Evolutionary conservation across 805 yeast species (phyloP).

Genomic region (Saturnispora diversa): DNA sequence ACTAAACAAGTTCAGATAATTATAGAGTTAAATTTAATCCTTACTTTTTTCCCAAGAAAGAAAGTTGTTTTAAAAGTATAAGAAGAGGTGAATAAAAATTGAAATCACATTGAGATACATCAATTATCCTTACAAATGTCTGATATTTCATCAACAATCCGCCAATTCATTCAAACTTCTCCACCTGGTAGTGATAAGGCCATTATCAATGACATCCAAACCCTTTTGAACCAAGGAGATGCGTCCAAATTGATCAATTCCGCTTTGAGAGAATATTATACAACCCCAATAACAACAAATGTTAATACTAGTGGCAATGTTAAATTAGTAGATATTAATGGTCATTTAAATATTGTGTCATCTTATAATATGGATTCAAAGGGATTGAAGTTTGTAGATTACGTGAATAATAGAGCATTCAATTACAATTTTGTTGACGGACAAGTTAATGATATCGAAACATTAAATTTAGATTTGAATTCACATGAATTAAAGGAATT

Average conservation of each 20-base stretch:
- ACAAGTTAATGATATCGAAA: constrained; percentile 47
- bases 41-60: too few relatives aligned
- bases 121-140: too few relatives aligned
- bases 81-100: too few relatives aligned
- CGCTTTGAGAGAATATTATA: constrained; percentile 21
- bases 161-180: constrained; percentile 38
- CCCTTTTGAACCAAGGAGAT: constrained; percentile 23
- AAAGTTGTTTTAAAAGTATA: too few relatives aligned
- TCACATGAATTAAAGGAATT: too few relatives aligned
- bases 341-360: constrained; percentile 34
- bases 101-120: too few relatives aligned
- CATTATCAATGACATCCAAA: constrained; percentile 24
- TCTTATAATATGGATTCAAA: constrained; percentile 35
- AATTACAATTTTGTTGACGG: constrained; percentile 49
- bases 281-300: constrained; percentile 10
- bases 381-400: constrained; percentile 51
- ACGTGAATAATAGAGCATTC: constrained; percentile 38
- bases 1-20: too few relatives aligned
- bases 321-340: constrained; percentile 27
- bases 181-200: constrained; percentile 47
- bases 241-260: constrained; percentile 22
- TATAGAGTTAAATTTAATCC: too few relatives aligned
- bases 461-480: too few relatives aligned
- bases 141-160: constrained; percentile 25
- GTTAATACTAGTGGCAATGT: constrained; percentile 19